phyloP scores from a whole-genome alignment of 495 filamentous ascomycete species.

The Penicillium malachiteum region DNA sequence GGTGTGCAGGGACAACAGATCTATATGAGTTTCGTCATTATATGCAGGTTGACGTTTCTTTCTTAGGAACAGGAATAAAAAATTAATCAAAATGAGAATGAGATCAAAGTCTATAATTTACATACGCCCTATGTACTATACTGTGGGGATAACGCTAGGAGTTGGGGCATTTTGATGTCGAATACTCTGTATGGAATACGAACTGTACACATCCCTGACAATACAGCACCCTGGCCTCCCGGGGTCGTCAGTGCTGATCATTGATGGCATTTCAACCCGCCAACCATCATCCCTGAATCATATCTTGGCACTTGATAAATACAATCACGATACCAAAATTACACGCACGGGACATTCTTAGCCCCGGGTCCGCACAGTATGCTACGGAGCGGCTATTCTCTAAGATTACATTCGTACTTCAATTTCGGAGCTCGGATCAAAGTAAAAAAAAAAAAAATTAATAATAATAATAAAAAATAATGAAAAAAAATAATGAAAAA shows the following conservation, averaged over 20 bases:
- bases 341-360: constrained; percentile 2
- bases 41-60: neutral
- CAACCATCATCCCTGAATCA: constrained; percentile 13
- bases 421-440: neutral
- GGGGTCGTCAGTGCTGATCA: constrained; percentile 2
- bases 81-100: no score
- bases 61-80: neutral
- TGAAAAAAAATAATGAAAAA: no score
- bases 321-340: neutral
- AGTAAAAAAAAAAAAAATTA: no score
- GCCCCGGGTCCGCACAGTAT: neutral
- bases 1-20: no score
- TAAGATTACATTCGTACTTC: neutral
- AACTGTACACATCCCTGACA: constrained; percentile 8
- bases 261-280: constrained; percentile 28
- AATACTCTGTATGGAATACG: no score
- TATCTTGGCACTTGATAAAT: neutral
- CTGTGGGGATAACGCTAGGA: neutral
- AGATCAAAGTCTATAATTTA: no score
- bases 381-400: neutral
- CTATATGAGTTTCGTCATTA: neutral
- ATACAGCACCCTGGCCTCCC: constrained; percentile 1
- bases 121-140: neutral
- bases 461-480: no score
- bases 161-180: neutral